A percentile compares a stretch with the other conserved stretches of the same genome.
These are phyloP conservation scores for Pseudevernia furfuracea DNA, from an alignment of 495 filamentous ascomycete genomes.

Conservation along the genomic window DNA sequence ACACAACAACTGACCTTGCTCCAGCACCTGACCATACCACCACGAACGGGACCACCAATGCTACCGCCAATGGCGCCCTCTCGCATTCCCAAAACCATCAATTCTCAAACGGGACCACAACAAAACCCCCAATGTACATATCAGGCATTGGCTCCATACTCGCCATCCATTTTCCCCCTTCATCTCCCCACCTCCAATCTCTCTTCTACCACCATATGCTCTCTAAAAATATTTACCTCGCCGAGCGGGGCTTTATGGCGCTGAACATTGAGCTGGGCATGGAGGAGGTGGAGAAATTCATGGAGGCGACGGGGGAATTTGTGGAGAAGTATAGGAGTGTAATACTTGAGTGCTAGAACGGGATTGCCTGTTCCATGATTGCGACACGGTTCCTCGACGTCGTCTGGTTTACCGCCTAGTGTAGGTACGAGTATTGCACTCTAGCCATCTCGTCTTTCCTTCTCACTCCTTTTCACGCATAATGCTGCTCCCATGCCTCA, in stretches of 20 bases:
- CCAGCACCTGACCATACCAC: not conserved
- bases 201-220: conserved; percentile 32
- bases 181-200: conserved; percentile 18
- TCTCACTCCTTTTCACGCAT: no score
- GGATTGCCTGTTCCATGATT: no score
- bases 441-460: no score
- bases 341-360: conserved; percentile 1
- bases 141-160: conserved; percentile 26
- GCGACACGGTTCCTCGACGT: no score
- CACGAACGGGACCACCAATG: not conserved
- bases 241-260: conserved; percentile 29
- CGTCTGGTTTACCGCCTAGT: no score
- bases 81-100: not conserved
- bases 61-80: not conserved
- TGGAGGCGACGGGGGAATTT: conserved; percentile 23
- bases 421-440: no score
- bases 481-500: no score
- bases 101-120: not conserved
- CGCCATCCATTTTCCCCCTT: conserved; percentile 19
- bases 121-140: conserved; percentile 18
- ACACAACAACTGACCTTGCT: not conserved
- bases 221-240: conserved; percentile 28
- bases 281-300: conserved; percentile 18
- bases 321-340: conserved; percentile 16
- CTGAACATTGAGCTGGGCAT: conserved; percentile 25